Base-by-base conservation (phyloP, 345 rosid genomes). In the Abelmoschus esculentus region DNA sequence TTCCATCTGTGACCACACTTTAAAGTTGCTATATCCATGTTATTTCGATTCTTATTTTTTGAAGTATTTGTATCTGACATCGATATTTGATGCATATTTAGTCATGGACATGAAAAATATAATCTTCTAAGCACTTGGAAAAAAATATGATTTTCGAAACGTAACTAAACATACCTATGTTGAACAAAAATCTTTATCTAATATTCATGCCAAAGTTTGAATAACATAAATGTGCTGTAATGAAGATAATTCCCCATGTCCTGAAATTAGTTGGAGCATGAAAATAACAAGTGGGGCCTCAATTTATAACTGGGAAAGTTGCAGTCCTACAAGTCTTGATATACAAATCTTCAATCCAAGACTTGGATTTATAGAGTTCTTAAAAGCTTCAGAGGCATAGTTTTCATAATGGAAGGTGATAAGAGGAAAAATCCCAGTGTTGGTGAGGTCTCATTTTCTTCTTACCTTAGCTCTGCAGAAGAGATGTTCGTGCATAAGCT, bases 391-490 rank as follows among this genome's bases (percentile, higher is more conserved):
- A 11, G 11, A 63, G n/a, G 2, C 67, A 7, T 36, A 36, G 17
- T 42, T 68, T 68, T 19, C 49, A 56, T 3, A 26, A 57, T 56
- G 64, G 72, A 69, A 36, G 32, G 34, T 42, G 72, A 15, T 31
- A 56, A 69, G 53, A 57, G 15, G 32, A 19, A 69, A 28, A 38
- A 57, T 31, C 29, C 38, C 14, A 13, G 36, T 69, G 10, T 36
- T 28, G 61, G 47, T 0, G 61, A 54, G 46, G 71, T 68, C 29
- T 68, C 61, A 17, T 68, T 68, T 54, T 68, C 71, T 54, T 68
- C 71, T 68, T 54, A 68, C 5, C 31, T 52, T 36, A 53, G n/a
- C 44, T 52, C 71, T 7, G 71, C 71, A 9, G 61, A 67, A 31
- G 71, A 67, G 28, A 67, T 67, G 5, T 34, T 31, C 52, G 47